Base-by-base conservation (phyloP, 805 yeast genomes). In the Helenozyma baotianmanensis region DNA sequence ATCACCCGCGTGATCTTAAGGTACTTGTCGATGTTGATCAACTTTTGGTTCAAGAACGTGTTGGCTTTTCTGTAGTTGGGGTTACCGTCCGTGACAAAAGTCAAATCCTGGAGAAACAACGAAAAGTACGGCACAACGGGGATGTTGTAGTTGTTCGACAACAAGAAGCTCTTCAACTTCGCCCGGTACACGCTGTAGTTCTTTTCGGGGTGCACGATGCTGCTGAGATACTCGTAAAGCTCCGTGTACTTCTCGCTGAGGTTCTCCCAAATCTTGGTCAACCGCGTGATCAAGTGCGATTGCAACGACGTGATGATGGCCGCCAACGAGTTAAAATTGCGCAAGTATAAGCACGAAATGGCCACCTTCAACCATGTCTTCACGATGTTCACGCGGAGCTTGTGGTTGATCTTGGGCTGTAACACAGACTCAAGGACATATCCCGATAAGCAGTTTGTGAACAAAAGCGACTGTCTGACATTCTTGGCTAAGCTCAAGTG, bases 81-180 rank as follows among this genome's bases (percentile, higher is more conserved):
- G 51, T 83, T 83, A n/a, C 92, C 90, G 45, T 84, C 94, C 32
- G 78, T 72, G n/a, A 82, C 76, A 59, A 83, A 82, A 0, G 89
- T 82, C 47, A 84, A 64, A 56, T 84, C 95, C 56, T 82, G 92
- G 27, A 84, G 60, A 53, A 81, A 83, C 33, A 84, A 59, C 28
- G 82, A 79, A 36, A 83, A 69, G 51, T 82, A 84, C 12, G 95
- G 95, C 23, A 84, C 89, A 14, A 77, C 72, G 0, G 89, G 87
- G 14, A 78, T 62, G 37, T 62, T 72, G 53, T 59, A 58, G 24
- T 72, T 75, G 29, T 72, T 66, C 13, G 68, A 48, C 12, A 60
- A 64, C 40, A 80, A 58, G 33, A 80, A 71, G 46, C 75, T 75
- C 34, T 70, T 68, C 33, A 84, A 51, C 47, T 80, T 81, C 25